Conservation (phyloP, 306 rosid genomes). For the Rubus parviflorus region DNA sequence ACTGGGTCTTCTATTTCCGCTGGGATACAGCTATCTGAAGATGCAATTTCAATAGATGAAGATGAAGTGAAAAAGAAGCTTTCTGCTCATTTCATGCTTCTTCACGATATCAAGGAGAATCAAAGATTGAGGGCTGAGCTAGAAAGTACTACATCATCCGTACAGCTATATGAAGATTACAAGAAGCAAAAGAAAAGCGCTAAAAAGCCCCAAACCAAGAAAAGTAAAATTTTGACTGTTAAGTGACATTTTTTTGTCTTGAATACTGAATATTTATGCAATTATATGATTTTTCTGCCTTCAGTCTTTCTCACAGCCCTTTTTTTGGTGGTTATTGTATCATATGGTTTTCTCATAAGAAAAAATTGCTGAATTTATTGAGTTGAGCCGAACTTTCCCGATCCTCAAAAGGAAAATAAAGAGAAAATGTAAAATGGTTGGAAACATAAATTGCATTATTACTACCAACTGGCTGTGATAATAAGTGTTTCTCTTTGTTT, state of each 20-base stretch:
- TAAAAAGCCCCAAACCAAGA: constrained; percentile 23
- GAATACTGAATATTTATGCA: not conserved
- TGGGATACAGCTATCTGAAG: constrained; percentile 27
- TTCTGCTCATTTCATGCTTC: constrained; percentile 57
- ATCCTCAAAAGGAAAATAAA: no score
- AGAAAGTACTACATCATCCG: constrained; percentile 43
- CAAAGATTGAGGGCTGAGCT: constrained; percentile 67
- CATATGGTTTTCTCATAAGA: not conserved
- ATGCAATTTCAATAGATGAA: constrained; percentile 39
- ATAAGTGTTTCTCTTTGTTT: no score
- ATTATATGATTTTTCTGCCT: not conserved
- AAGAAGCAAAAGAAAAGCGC: constrained; percentile 54
- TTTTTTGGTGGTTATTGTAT: not conserved
- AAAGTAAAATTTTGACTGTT: not conserved
- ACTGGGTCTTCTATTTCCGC: constrained; percentile 34
- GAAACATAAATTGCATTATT: not conserved
- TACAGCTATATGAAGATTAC: constrained; percentile 64
- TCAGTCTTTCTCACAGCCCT: not conserved
- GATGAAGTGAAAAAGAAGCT: constrained; percentile 60
- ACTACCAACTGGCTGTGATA: not conserved
- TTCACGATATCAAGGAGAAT: constrained; percentile 72
- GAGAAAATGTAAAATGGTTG: no score
- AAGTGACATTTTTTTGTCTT: constrained; percentile 2
- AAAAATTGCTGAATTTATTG: not conserved
- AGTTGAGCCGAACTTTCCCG: no score